Evolutionary conservation across 306 rosid species (phyloP), one percentile per base, ranked within the genome.

Genomic region (Elaeagnus macrophylla): DNA sequence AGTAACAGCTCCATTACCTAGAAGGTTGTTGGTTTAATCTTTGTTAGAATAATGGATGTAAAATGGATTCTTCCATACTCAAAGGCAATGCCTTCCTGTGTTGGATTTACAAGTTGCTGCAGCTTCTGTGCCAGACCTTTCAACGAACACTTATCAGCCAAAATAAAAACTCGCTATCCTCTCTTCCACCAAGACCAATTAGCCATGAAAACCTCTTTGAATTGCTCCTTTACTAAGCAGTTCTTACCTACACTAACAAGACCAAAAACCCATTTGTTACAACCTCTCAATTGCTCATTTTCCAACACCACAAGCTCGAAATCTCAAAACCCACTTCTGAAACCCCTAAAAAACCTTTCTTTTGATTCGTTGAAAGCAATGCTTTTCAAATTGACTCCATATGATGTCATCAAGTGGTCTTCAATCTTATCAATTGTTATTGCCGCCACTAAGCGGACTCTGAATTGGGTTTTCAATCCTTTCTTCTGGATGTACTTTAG

Each of bases 401-500:
- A 82, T 66, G 79, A 81, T 56, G 53, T 91, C 3, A 69, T 82
- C 39, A 91, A 86, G 70, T 87, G 80, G 89, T 78, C 83, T 50
- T 85, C 74, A 47, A 55, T 91, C 58, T 43, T 80, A 46, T 67
- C 89, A 10, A 64, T 77, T 54, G 59, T 82, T 25, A 60, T 76
- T 67, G 86, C 93, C 67, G 79, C 84, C 61, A 57, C 82, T 15
- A 87, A 79, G 73, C 75, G 87, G 95, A 64, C 94, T 10, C 18
- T 66, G 53, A 80, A 78, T 71, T 58, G 66, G 69, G 65, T 79
- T 12, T 39, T 84, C 70, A 91, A 67, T 64, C 99, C 99, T 12
- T 87, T 91, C 51, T 80, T 86, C 70, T 91, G 97, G 96, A 86
- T 86, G 96, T 91, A 91, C 72, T 84, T 86, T 65, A 86, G 97